phyloP scores from a whole-genome alignment of 1,284 basidiomycete genomes.

The Boletus hoseneyae region DNA sequence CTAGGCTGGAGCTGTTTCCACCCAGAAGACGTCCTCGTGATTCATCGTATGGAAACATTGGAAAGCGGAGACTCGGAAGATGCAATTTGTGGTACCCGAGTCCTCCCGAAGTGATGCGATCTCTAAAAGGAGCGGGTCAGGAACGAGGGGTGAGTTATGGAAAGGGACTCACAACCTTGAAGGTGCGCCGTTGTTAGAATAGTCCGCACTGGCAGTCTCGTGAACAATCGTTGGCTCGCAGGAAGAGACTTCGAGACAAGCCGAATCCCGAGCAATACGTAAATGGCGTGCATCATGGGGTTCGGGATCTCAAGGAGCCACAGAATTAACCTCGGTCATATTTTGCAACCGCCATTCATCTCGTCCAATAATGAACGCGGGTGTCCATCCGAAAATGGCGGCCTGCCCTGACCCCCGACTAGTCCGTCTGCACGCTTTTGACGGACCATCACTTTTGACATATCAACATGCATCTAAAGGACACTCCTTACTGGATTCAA shows the following conservation, averaged over 20 bases:
- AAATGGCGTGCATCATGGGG: constrained; percentile 6
- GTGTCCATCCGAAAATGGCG: constrained; percentile 6
- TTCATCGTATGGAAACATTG: constrained; percentile 9
- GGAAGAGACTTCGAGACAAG: constrained; percentile 1
- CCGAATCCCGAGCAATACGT: constrained; percentile 21
- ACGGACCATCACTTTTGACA: background rate
- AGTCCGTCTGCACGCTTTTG: background rate
- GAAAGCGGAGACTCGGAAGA: constrained; percentile 17
- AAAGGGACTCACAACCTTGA: background rate
- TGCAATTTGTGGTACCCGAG: constrained; percentile 14
- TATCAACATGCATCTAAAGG: background rate
- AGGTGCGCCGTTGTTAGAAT: background rate
- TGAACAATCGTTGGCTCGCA: background rate
- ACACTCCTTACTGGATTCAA: background rate
- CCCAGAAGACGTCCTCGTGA: constrained; percentile 22
- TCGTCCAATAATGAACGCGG: constrained; percentile 4
- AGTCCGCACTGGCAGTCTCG: background rate
- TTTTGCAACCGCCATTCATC: constrained; percentile 7
- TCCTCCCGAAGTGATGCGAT: constrained; percentile 13
- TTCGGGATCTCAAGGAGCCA: constrained; percentile 10
- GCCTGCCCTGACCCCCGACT: background rate
- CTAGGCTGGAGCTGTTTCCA: constrained; percentile 12
- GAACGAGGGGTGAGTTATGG: background rate
- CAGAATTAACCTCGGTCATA: constrained; percentile 14
- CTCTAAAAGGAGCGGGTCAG: constrained; percentile 5